A percentile compares a stretch with the other conserved stretches of the same genome.
These are phyloP conservation scores for Colletotrichum scovillei DNA, from an alignment of 2,329 filamentous ascomycete species.

Conservation along the genomic window DNA sequence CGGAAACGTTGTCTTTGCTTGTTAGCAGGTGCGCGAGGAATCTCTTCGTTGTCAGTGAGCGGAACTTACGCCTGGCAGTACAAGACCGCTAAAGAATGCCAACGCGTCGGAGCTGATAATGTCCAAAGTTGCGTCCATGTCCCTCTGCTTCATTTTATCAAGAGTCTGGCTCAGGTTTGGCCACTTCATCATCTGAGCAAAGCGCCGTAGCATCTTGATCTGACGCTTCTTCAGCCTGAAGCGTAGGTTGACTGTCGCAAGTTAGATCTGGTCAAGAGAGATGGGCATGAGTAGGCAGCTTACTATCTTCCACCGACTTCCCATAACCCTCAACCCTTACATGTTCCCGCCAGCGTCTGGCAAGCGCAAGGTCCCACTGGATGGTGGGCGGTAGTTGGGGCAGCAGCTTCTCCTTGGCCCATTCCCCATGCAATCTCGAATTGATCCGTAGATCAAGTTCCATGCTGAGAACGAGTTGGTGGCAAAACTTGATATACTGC, in stretches of 20 bases:
- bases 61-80: conserved; percentile 73
- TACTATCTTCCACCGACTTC: conserved; percentile 61
- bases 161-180: conserved; percentile 76
- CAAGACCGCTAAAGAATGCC: conserved; percentile 81
- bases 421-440: conserved; percentile 68
- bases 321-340: conserved; percentile 74
- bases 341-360: conserved; percentile 77
- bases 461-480: conserved; percentile 78
- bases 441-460: conserved; percentile 79
- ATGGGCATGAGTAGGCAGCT: conserved; percentile 37
- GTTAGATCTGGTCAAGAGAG: not conserved
- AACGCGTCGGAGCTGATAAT: conserved; percentile 76
- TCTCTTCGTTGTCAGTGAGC: not conserved
- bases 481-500: conserved; percentile 76
- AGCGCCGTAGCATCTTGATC: conserved; percentile 74
- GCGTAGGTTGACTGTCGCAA: conserved; percentile 66
- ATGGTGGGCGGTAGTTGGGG: conserved; percentile 75
- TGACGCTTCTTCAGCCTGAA: conserved; percentile 75
- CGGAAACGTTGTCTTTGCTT: conserved; percentile 66
- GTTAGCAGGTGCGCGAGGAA: not conserved
- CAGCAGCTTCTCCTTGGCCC: conserved; percentile 73
- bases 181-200: conserved; percentile 81
- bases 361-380: conserved; percentile 79
- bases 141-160: conserved; percentile 69
- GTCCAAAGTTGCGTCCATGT: conserved; percentile 68